Conservation (phyloP, 345 rosid genomes). For the Hibiscus syriacus region DNA sequence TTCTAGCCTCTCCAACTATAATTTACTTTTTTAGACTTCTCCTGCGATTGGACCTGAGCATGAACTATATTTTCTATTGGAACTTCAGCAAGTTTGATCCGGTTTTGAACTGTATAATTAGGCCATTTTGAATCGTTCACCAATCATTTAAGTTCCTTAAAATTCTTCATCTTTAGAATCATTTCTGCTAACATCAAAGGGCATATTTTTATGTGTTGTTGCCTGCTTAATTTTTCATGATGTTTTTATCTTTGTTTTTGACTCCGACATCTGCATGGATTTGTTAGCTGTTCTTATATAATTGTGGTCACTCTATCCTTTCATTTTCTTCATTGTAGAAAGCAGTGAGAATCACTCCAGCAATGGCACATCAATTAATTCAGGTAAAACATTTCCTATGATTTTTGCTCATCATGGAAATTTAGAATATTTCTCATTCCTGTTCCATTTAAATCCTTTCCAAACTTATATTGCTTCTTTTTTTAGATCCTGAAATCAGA, state of each 20-base stretch:
- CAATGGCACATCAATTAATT: conserved; percentile 69
- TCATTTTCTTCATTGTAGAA: conserved; percentile 33
- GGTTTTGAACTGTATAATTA: background rate
- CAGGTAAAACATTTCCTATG: conserved; percentile 36
- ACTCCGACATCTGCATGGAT: background rate
- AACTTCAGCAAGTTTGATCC: background rate
- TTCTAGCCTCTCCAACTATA: background rate
- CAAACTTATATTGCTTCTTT: conserved; percentile 9
- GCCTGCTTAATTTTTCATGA: background rate
- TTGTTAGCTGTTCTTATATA: background rate
- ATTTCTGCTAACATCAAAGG: background rate
- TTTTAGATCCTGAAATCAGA: conserved; percentile 63
- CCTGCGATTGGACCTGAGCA: background rate
- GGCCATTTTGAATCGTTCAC: background rate
- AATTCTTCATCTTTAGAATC: background rate
- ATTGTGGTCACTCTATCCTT: background rate
- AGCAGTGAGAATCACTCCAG: conserved; percentile 73
- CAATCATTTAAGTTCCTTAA: background rate
- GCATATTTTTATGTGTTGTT: background rate
- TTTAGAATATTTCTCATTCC: background rate
- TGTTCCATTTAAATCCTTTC: background rate
- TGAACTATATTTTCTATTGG: background rate
- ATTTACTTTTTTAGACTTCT: background rate
- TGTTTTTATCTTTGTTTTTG: background rate
- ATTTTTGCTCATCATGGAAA: background rate